phyloP scores from a whole-genome alignment of 2,329 filamentous ascomycete species.

The Colletotrichum sp. region DNA sequence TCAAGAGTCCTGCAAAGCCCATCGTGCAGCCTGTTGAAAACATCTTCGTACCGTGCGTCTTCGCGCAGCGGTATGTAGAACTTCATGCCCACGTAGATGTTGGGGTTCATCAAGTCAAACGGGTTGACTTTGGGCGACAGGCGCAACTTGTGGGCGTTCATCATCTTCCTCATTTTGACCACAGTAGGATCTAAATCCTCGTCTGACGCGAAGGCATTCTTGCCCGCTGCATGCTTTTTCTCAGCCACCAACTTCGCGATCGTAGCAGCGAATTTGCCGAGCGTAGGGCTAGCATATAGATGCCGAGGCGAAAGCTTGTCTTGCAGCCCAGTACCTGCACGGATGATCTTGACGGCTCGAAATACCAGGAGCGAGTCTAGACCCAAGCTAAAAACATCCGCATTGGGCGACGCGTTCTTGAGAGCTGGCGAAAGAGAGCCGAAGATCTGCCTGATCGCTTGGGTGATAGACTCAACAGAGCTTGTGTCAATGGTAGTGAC shows the following conservation, averaged over 20 bases:
- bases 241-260: rapidly evolving
- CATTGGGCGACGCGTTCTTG: background rate
- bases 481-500: rapidly evolving
- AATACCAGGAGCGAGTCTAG: background rate
- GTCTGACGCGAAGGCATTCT: background rate
- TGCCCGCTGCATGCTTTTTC: background rate
- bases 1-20: background rate
- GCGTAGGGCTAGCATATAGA: background rate
- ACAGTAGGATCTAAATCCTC: background rate
- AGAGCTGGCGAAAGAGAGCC: background rate
- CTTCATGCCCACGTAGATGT: background rate
- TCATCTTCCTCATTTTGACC: background rate
- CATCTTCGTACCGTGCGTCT: background rate
- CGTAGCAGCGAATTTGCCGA: background rate
- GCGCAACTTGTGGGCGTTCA: background rate
- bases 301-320: background rate
- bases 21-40: background rate
- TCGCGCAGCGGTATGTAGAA: background rate
- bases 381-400: background rate
- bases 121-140: background rate
- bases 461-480: background rate
- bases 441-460: background rate
- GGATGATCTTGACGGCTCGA: background rate
- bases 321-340: background rate
- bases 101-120: background rate